Conservation (phyloP, 2,329 filamentous ascomycete genomes). For the Pseudogymnoascus sp. region DNA sequence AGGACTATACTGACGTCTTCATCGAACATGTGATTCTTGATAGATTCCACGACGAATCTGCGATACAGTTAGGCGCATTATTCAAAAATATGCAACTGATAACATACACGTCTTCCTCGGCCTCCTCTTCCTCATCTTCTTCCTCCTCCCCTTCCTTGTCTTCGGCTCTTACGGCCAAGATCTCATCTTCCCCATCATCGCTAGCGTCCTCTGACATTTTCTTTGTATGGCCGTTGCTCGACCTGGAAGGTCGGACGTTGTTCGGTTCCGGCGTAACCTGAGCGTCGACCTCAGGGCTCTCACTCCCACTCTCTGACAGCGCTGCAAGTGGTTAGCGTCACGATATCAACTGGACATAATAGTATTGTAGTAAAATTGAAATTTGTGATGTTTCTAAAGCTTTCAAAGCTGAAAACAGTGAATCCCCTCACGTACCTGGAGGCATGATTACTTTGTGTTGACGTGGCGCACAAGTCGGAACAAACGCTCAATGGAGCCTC, state of each 20-base stretch:
- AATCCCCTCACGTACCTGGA: background rate
- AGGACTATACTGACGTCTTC: constrained; percentile 30
- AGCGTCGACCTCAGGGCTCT: background rate
- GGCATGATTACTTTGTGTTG: background rate
- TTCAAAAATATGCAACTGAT: background rate
- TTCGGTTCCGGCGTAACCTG: background rate
- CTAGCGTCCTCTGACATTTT: background rate
- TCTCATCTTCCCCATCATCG: constrained; percentile 22
- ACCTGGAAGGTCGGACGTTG: background rate
- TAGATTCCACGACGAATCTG: constrained; percentile 53
- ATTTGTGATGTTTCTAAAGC: background rate
- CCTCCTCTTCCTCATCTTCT: constrained; percentile 34
- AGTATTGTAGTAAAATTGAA: background rate
- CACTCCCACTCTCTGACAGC: background rate
- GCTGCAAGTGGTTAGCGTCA: background rate
- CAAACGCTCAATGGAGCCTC: background rate
- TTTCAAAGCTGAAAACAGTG: background rate
- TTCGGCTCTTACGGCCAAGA: constrained; percentile 4
- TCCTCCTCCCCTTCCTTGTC: constrained; percentile 29
- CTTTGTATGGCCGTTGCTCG: background rate
- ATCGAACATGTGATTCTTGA: constrained; percentile 57
- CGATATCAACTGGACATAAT: background rate
- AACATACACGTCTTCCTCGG: constrained; percentile 38
- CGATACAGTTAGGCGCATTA: background rate
- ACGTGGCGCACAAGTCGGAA: background rate